Evolutionary conservation across 2,329 filamentous ascomycete species (phyloP).

Genomic region (Cryphonectria nitschkei): DNA sequence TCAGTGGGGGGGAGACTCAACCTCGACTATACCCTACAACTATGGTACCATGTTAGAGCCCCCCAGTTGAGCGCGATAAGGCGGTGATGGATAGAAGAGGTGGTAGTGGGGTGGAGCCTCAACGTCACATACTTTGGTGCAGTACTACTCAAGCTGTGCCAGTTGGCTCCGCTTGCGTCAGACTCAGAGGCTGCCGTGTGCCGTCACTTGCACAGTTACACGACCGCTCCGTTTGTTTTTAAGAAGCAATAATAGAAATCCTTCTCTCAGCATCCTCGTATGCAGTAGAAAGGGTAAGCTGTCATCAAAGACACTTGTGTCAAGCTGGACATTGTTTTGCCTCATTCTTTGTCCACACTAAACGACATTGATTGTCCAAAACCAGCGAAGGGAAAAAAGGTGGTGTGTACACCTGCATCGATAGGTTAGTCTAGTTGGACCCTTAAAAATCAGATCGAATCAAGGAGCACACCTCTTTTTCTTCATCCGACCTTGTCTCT

Average conservation of each 20-base stretch:
- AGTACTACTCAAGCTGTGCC: neutral
- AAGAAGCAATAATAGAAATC: too few relatives aligned
- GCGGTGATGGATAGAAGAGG: neutral
- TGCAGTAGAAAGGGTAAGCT: neutral
- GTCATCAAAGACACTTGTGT: neutral
- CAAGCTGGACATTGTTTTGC: neutral
- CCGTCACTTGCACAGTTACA: neutral
- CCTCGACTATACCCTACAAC: constrained; percentile 10
- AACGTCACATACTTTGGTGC: constrained; percentile 8
- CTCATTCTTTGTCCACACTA: neutral
- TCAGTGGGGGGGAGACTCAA: constrained; percentile 31
- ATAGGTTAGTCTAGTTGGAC: constrained; percentile 7
- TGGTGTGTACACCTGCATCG: constrained; percentile 11
- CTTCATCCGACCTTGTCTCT: neutral
- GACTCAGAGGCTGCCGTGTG: neutral
- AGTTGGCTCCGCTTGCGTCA: constrained; percentile 14
- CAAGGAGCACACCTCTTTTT: neutral
- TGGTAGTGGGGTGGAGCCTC: neutral
- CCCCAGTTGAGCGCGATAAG: neutral
- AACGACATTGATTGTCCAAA: neutral
- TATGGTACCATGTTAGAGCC: neutral
- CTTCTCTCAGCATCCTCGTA: neutral
- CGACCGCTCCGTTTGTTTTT: neutral
- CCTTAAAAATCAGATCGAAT: constrained; percentile 1
- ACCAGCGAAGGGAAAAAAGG: neutral